Conservation (phyloP, 164 flowering plant species). For the Vitis rotundifolia region DNA sequence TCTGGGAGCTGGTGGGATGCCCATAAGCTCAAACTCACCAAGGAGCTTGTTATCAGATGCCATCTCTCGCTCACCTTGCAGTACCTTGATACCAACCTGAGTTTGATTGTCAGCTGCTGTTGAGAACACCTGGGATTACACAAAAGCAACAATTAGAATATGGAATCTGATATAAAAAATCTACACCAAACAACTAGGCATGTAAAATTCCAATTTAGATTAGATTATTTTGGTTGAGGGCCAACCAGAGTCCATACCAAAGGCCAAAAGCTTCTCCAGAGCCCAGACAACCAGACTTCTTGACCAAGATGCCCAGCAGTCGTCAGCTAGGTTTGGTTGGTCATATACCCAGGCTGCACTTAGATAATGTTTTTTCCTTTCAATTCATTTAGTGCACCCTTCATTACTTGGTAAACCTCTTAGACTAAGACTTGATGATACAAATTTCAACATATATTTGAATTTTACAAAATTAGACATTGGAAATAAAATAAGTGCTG, state of each 20-base stretch:
- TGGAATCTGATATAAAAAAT: neutral
- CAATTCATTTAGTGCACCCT: too few species aligned
- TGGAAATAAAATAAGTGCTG: too few species aligned
- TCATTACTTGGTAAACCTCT: too few species aligned
- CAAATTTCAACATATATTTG: too few species aligned
- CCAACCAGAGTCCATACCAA: neutral
- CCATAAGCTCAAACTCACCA: conserved; percentile 72
- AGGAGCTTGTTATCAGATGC: conserved; percentile 65
- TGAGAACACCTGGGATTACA: conserved; percentile 64
- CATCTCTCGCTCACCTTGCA: conserved; percentile 81
- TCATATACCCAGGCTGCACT: too few species aligned
- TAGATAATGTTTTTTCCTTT: too few species aligned
- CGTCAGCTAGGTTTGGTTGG: too few species aligned
- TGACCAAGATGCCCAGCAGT: neutral
- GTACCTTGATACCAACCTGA: conserved; percentile 69
- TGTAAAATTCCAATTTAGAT: too few species aligned
- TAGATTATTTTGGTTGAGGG: neutral
- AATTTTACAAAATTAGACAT: too few species aligned
- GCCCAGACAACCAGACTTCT: neutral
- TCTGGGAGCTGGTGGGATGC: conserved; percentile 72
- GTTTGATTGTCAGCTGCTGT: conserved; percentile 90
- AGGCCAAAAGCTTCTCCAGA: neutral
- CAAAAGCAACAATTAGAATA: neutral
- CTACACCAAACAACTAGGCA: neutral
- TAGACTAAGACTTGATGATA: too few species aligned